Conservation (phyloP, 179 eudicot genomes). For the Silene noctiflora region DNA sequence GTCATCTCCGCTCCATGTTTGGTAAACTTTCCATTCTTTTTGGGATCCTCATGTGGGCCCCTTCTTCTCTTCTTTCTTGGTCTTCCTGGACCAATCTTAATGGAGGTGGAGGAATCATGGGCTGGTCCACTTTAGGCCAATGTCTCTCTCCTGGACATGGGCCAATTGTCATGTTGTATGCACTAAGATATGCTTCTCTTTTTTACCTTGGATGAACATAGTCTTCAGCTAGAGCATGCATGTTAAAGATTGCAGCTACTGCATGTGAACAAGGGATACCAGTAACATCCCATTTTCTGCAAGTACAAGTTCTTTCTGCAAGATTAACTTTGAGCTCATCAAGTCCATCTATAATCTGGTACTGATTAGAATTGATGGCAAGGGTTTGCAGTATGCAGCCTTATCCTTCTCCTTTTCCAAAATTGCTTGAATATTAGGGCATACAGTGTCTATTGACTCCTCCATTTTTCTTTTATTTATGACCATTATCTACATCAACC, state of each 20-base stretch:
- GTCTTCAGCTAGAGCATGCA: no score
- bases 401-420: background rate
- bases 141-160: background rate
- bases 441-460: background rate
- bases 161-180: background rate
- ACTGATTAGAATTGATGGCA: background rate
- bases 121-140: background rate
- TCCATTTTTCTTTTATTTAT: background rate
- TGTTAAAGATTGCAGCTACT: no score
- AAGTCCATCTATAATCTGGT: background rate
- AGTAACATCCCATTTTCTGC: no score
- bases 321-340: background rate
- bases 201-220: no score
- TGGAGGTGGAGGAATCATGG: background rate
- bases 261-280: no score
- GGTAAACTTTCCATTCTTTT: background rate
- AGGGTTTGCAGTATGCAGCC: background rate
- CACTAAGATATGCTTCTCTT: background rate
- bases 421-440: background rate
- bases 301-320: no score
- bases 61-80: no score
- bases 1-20: constrained; percentile 1
- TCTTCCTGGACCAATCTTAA: no score
- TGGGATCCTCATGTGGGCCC: background rate
- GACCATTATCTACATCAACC: background rate